Percentiles rank a stretch among this genome's conserved stretches.
phyloP scores from a whole-genome alignment of 2,329 filamentous ascomycete genomes.

The Colletotrichum tanaceti region DNA sequence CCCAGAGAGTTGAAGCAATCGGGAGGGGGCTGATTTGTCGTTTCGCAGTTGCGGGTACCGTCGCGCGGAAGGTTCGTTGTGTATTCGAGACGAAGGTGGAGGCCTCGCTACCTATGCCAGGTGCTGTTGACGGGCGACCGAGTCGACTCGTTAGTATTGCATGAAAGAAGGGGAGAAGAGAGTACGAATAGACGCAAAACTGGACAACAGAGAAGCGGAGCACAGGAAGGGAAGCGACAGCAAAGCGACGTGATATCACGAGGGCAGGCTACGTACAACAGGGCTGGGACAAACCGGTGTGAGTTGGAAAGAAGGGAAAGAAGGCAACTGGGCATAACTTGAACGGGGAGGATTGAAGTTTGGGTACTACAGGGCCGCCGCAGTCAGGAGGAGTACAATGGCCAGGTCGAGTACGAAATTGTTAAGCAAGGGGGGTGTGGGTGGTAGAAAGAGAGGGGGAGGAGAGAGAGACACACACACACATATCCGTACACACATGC shows the following conservation, averaged over 20 bases:
- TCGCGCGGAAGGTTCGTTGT: slow-evolving; percentile 37
- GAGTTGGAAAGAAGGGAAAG: slow-evolving; percentile 27
- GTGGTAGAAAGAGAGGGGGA: slow-evolving; percentile 8
- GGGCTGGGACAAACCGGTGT: slow-evolving; percentile 40
- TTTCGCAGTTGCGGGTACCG: slow-evolving; percentile 40
- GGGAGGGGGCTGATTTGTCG: slow-evolving; percentile 27
- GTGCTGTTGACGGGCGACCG: slow-evolving; percentile 28
- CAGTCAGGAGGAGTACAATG: slow-evolving; percentile 14
- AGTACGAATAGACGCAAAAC: not conserved
- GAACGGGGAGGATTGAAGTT: slow-evolving; percentile 35
- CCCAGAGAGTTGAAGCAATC: slow-evolving; percentile 11
- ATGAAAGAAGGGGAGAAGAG: slow-evolving; percentile 5
- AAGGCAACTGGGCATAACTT: slow-evolving; percentile 20
- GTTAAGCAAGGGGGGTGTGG: slow-evolving; percentile 31
- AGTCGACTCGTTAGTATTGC: slow-evolving; percentile 32
- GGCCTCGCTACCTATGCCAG: slow-evolving; percentile 36
- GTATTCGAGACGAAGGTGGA: slow-evolving; percentile 38
- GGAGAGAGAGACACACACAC: not conserved
- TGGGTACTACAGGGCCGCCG: slow-evolving; percentile 11
- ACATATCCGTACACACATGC: no score
- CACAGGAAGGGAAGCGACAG: slow-evolving; percentile 25
- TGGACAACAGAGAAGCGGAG: slow-evolving; percentile 25
- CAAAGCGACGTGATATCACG: slow-evolving; percentile 37
- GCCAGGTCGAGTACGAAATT: slow-evolving; percentile 37
- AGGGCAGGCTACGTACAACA: slow-evolving; percentile 37